Evolutionary conservation across 768 basidiomycete genomes (phyloP).

Genomic region (Tulasnella sp.): DNA sequence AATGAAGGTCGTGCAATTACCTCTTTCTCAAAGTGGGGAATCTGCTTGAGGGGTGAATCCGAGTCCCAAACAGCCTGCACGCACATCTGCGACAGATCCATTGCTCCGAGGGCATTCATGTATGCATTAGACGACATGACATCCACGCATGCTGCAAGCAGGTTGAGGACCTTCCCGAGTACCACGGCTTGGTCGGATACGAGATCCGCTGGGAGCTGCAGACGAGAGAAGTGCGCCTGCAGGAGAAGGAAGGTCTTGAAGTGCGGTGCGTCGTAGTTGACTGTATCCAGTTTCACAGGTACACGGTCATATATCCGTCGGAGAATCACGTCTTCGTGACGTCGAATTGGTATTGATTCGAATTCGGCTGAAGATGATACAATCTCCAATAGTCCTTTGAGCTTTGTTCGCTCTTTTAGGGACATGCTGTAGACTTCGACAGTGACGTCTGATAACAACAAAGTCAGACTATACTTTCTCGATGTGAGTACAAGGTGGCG

Average conservation of each 20-base stretch:
- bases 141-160: slow-evolving; percentile 90
- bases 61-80: slow-evolving; percentile 97
- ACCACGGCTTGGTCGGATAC: slow-evolving; percentile 83
- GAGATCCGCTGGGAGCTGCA: slow-evolving; percentile 86
- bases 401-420: slow-evolving; percentile 89
- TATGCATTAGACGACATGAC: slow-evolving; percentile 97
- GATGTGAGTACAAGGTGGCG: background rate
- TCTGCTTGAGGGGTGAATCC: slow-evolving; percentile 89
- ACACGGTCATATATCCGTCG: slow-evolving; percentile 91
- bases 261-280: slow-evolving; percentile 86
- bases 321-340: slow-evolving; percentile 78
- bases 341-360: slow-evolving; percentile 86
- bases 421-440: slow-evolving; percentile 96
- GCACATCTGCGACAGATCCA: slow-evolving; percentile 98
- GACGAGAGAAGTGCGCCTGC: slow-evolving; percentile 91
- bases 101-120: slow-evolving; percentile 87
- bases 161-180: slow-evolving; percentile 79
- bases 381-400: slow-evolving; percentile 93
- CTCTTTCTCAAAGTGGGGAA: slow-evolving; percentile 90
- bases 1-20: too few species aligned
- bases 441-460: slow-evolving; percentile 59
- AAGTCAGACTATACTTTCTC: slow-evolving; percentile 9
- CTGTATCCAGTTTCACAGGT: slow-evolving; percentile 73
- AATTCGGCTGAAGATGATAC: slow-evolving; percentile 96
- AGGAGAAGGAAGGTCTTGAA: slow-evolving; percentile 98